Conservation (phyloP, 768 basidiomycete species). For the Lactifluus echinatus region DNA sequence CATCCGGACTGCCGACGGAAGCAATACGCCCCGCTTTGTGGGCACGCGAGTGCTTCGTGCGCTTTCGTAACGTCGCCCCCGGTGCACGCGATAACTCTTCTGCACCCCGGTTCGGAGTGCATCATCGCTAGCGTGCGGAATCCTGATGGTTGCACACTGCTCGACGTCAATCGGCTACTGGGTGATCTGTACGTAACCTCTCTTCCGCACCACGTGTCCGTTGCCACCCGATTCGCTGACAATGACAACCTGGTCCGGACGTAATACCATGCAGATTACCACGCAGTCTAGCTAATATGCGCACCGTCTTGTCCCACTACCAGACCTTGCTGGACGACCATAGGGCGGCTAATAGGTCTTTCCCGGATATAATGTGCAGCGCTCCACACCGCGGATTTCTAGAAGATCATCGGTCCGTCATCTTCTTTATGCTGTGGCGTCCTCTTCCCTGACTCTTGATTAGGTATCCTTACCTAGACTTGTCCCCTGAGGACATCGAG, state of each 20-base stretch:
- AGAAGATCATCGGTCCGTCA: slow-evolving; percentile 18
- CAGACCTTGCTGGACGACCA: slow-evolving; percentile 18
- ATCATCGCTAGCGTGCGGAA: slow-evolving; percentile 19
- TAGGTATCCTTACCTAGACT: slow-evolving; percentile 18
- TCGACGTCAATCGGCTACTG: slow-evolving; percentile 20
- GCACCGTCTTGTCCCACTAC: slow-evolving; percentile 19
- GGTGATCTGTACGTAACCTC: slow-evolving; percentile 17
- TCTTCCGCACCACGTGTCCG: not conserved
- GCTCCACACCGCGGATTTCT: slow-evolving; percentile 17
- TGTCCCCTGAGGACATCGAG: slow-evolving; percentile 14
- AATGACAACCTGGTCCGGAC: not conserved
- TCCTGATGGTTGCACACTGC: slow-evolving; percentile 19
- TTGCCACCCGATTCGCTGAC: not conserved
- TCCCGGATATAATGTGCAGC: slow-evolving; percentile 9
- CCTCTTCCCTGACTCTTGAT: not conserved
- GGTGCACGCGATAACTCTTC: slow-evolving; percentile 14
- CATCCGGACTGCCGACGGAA: slow-evolving; percentile 18
- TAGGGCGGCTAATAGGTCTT: not conserved
- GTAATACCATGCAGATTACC: slow-evolving; percentile 8
- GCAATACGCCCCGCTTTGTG: slow-evolving; percentile 17
- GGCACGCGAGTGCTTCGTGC: slow-evolving; percentile 16
- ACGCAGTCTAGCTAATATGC: slow-evolving; percentile 15
- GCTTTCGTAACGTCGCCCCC: slow-evolving; percentile 18
- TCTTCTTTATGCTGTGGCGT: not conserved
- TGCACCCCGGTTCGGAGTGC: slow-evolving; percentile 10